phyloP scores from a whole-genome alignment of 768 basidiomycete genomes.

The Hirschioporus abietinus region DNA sequence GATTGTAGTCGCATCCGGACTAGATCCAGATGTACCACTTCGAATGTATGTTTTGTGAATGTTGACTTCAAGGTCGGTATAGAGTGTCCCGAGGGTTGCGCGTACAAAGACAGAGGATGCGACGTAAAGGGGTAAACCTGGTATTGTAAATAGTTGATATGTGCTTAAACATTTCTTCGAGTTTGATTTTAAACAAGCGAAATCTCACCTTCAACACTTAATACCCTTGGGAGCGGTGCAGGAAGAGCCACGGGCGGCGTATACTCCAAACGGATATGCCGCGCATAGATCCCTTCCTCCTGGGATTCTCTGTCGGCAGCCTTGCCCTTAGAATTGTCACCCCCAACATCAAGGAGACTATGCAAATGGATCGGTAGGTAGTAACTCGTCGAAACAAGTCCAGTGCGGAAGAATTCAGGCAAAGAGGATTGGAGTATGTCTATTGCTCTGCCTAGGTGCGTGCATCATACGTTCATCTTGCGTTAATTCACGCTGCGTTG shows the following conservation, averaged over 20 bases:
- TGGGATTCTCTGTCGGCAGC: not conserved
- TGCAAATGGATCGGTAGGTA: not conserved
- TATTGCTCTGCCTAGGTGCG: constrained; percentile 57
- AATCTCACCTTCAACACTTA: constrained; percentile 62
- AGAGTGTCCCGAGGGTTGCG: constrained; percentile 71
- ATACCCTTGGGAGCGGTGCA: constrained; percentile 60
- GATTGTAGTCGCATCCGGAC: not conserved
- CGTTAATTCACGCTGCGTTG: no score
- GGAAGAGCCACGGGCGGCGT: constrained; percentile 65
- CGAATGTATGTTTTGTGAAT: constrained; percentile 41
- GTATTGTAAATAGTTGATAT: constrained; percentile 5
- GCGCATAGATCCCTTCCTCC: constrained; percentile 43
- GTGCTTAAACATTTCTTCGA: no score
- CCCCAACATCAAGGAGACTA: not conserved
- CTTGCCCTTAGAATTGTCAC: not conserved
- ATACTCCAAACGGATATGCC: constrained; percentile 56
- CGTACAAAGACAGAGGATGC: constrained; percentile 65
- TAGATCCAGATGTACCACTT: constrained; percentile 16
- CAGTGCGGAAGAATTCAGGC: constrained; percentile 64
- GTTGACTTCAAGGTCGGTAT: constrained; percentile 56
- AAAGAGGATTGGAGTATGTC: constrained; percentile 64
- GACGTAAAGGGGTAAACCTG: constrained; percentile 69
- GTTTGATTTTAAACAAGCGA: no score
- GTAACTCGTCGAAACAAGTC: constrained; percentile 37
- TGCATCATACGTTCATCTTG: no score